Evolutionary conservation across 176 grass and related monocot species (phyloP).

Genomic region (Juncus effusus): DNA sequence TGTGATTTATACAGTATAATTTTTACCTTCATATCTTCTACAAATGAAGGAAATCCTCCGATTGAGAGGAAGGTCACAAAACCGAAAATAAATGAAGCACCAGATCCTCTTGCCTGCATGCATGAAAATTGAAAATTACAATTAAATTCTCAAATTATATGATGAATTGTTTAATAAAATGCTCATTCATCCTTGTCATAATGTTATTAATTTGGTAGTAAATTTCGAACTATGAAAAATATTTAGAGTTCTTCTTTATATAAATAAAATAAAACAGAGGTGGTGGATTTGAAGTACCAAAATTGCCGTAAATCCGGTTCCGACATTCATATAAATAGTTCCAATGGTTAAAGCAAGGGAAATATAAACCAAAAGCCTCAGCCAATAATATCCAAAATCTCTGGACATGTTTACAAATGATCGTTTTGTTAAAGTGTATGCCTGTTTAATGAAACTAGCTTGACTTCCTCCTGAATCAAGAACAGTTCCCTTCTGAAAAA

Average conservation of each 20-base stretch:
- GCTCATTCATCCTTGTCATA: no score
- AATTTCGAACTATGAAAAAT: no score
- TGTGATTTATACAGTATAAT: no score
- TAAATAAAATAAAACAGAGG: neutral
- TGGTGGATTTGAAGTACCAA: slow-evolving; percentile 22
- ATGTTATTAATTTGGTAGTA: no score
- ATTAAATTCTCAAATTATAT: no score
- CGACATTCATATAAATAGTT: slow-evolving; percentile 38
- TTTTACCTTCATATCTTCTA: slow-evolving; percentile 45
- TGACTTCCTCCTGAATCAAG: slow-evolving; percentile 40
- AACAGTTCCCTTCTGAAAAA: slow-evolving; percentile 33
- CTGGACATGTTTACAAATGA: slow-evolving; percentile 38
- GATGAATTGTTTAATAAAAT: no score
- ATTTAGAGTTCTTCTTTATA: no score
- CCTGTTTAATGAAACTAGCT: slow-evolving; percentile 32
- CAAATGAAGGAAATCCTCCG: slow-evolving; percentile 43
- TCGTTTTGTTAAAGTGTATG: slow-evolving; percentile 13
- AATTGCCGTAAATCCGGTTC: slow-evolving; percentile 33
- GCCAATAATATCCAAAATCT: slow-evolving; percentile 43
- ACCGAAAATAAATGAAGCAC: slow-evolving; percentile 39
- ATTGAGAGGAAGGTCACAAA: slow-evolving; percentile 42
- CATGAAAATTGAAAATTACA: neutral
- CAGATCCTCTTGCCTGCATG: slow-evolving; percentile 32
- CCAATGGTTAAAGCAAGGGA: slow-evolving; percentile 35
- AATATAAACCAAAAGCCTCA: slow-evolving; percentile 37